Evolutionary conservation across 2,329 filamentous ascomycete genomes (phyloP).

Genomic region (Monilinia fructicola): DNA sequence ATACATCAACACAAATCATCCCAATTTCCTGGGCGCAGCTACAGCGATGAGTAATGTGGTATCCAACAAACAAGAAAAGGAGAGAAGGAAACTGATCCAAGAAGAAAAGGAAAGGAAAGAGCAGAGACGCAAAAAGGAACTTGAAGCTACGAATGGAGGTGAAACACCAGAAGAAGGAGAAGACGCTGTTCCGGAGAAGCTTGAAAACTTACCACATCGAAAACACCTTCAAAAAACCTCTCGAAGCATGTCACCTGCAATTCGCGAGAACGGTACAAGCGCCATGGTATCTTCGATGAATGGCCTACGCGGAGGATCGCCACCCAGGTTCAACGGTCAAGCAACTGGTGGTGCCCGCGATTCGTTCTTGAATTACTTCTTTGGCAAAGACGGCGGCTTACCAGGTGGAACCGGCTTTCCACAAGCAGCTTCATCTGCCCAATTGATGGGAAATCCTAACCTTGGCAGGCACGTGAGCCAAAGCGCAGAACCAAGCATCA

Average conservation of each 20-base stretch:
- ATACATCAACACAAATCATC: conserved; percentile 99
- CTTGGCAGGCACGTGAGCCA: conserved; percentile 71
- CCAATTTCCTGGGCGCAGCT: conserved; percentile 94
- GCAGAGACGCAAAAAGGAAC: conserved; percentile 76
- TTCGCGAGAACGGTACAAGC: conserved; percentile 64
- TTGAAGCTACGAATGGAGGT: conserved; percentile 69
- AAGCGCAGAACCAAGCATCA: conserved; percentile 75
- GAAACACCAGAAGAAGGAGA: conserved; percentile 65
- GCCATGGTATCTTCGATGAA: conserved; percentile 67
- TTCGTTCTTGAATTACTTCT: conserved; percentile 98
- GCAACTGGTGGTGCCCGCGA: conserved; percentile 68
- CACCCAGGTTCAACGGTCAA: conserved; percentile 60
- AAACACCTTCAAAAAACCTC: conserved; percentile 53
- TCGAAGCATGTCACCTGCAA: conserved; percentile 80
- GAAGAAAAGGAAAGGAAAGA: conserved; percentile 88
- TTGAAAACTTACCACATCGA: conserved; percentile 58
- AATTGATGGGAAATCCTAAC: conserved; percentile 41
- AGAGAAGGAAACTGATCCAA: conserved; percentile 74
- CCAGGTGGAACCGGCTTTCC: conserved; percentile 44
- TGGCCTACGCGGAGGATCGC: conserved; percentile 60
- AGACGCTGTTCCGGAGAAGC: conserved; percentile 48
- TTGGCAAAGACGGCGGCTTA: conserved; percentile 82
- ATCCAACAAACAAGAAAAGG: conserved; percentile 88
- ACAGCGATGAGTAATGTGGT: conserved; percentile 98
- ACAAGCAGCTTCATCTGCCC: conserved; percentile 38